Percentiles rank a stretch among this genome's conserved stretches.
Conservation (phyloP, 257 asterid genomes). For the Euphrasia confusa region DNA sequence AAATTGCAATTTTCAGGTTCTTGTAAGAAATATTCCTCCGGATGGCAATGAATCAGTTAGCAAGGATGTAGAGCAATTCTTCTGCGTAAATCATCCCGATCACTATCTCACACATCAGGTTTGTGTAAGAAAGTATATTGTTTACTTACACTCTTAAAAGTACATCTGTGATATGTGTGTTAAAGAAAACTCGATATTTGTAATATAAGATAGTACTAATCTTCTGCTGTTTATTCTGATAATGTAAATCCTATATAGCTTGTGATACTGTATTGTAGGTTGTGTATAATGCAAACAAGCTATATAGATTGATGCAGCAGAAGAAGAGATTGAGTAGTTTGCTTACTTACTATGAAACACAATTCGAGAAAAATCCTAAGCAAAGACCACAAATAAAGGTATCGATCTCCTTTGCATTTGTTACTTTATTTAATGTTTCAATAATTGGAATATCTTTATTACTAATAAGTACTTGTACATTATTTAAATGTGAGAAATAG, state of each 20-base stretch:
- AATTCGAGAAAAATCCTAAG: constrained; percentile 56
- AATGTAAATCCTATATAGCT: constrained; percentile 17
- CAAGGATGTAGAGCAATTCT: constrained; percentile 89
- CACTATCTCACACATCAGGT: constrained; percentile 80
- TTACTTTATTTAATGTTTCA: too few species aligned
- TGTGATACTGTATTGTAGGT: constrained; percentile 39
- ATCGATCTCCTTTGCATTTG: constrained; percentile 18
- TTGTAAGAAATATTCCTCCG: constrained; percentile 86
- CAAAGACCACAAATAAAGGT: constrained; percentile 65
- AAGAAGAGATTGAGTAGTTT: constrained; percentile 60
- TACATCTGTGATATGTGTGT: background rate
- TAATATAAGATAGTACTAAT: background rate
- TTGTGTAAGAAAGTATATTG: background rate
- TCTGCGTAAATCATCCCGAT: constrained; percentile 80
- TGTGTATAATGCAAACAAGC: constrained; percentile 64
- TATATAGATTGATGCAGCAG: constrained; percentile 53
- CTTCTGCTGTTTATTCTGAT: constrained; percentile 13
- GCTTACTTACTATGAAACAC: constrained; percentile 74
- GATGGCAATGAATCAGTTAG: constrained; percentile 82
- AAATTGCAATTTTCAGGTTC: constrained; percentile 51
- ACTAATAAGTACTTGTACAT: too few species aligned
- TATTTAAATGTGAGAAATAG: background rate
- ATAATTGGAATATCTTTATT: too few species aligned
- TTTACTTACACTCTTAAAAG: background rate
- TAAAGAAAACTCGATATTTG: background rate